phyloP scores from a whole-genome alignment of 768 basidiomycete genomes.

The Boletus sp. region DNA sequence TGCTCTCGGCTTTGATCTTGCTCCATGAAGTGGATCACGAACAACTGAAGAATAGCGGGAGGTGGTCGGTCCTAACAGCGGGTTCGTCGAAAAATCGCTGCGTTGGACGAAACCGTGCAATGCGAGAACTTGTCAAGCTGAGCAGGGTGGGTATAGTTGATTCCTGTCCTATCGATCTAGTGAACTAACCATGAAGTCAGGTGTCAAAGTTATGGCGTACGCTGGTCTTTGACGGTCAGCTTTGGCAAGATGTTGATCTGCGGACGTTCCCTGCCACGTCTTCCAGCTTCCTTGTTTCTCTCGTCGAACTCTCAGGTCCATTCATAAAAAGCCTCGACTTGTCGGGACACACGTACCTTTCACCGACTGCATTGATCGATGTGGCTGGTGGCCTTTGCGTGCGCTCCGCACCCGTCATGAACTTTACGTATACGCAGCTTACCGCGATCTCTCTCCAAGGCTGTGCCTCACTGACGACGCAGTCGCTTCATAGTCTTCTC shows the following conservation, averaged over 20 bases:
- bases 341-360: constrained; percentile 54
- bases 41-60: constrained; percentile 39
- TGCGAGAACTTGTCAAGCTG: constrained; percentile 74
- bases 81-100: constrained; percentile 61
- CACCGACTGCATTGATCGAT: constrained; percentile 46
- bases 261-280: constrained; percentile 58
- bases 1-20: constrained; percentile 53
- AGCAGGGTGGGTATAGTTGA: constrained; percentile 58
- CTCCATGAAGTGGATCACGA: constrained; percentile 59
- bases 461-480: constrained; percentile 61
- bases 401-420: constrained; percentile 25
- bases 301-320: constrained; percentile 55
- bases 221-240: constrained; percentile 79
- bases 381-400: constrained; percentile 55
- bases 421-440: constrained; percentile 58
- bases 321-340: constrained; percentile 64
- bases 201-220: constrained; percentile 75
- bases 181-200: constrained; percentile 38
- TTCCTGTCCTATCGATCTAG: constrained; percentile 7
- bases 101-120: constrained; percentile 71
- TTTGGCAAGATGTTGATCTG: constrained; percentile 73
- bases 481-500: constrained; percentile 68
- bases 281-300: constrained; percentile 44
- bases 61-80: constrained; percentile 63
- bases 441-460: constrained; percentile 70